Conservation (phyloP, 805 yeast species). For the Monosporozyma yasuniensis region DNA sequence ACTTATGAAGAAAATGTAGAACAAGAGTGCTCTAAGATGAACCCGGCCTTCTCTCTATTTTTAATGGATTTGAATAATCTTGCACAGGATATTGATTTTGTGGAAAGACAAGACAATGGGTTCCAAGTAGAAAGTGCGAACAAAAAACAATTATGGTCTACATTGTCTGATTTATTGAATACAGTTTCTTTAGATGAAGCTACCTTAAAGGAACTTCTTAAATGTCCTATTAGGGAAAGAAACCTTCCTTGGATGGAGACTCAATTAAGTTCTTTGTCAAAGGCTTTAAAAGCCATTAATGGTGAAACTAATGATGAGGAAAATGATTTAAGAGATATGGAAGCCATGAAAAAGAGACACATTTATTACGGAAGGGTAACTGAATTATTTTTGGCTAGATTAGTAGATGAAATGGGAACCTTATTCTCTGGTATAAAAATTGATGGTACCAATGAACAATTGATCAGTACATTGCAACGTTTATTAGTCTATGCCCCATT, state of each 20-base stretch:
- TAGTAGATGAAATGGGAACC: constrained; percentile 35
- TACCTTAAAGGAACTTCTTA: constrained; percentile 40
- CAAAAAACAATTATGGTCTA: constrained; percentile 64
- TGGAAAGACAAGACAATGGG: constrained; percentile 72
- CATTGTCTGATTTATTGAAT: constrained; percentile 55
- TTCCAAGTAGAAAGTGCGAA: constrained; percentile 76
- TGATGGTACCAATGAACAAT: constrained; percentile 23
- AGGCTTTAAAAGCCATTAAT: constrained; percentile 57
- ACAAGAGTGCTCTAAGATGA: constrained; percentile 46
- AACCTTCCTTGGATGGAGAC: constrained; percentile 45
- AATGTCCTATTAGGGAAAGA: constrained; percentile 39
- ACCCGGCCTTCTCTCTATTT: constrained; percentile 45
- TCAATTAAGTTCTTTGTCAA: constrained; percentile 46
- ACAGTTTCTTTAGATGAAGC: constrained; percentile 59
- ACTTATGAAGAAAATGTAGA: constrained; percentile 37
- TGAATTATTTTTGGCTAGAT: constrained; percentile 39
- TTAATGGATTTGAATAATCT: constrained; percentile 55
- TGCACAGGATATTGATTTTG: constrained; percentile 56
- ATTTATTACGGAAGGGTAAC: constrained; percentile 50
- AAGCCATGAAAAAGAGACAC: constrained; percentile 61
- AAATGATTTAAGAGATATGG: constrained; percentile 51
- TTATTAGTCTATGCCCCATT: constrained; percentile 41
- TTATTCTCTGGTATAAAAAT: constrained; percentile 35
- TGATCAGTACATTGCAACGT: constrained; percentile 30
- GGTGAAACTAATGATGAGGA: constrained; percentile 37